These are phyloP conservation scores for Phytophthora pistaciae DNA, from an alignment of 352 stramenopile species.

Conservation along the genomic window DNA sequence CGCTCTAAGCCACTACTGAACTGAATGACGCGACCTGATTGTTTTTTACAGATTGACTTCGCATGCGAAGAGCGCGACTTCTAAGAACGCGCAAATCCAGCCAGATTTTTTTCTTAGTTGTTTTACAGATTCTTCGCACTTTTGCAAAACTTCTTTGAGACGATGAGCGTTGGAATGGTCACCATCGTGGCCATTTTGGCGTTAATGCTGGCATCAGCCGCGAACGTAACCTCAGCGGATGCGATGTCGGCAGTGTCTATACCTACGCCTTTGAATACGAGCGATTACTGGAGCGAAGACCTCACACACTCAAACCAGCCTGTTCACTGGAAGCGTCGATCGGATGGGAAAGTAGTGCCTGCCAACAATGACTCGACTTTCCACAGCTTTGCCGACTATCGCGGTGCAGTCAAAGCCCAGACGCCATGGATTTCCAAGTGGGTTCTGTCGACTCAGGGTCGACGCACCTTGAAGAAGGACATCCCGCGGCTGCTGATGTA, in stretches of 20 bases:
- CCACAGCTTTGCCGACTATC: conserved; percentile 28
- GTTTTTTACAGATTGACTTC: background rate
- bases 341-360: conserved; percentile 48
- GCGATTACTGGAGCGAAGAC: conserved; percentile 57
- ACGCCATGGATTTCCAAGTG: conserved; percentile 45
- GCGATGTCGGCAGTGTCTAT: background rate
- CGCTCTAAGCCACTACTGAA: background rate
- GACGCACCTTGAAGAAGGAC: conserved; percentile 43
- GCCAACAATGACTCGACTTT: conserved; percentile 32
- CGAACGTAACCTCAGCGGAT: background rate
- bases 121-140: background rate
- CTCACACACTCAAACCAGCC: conserved; percentile 51
- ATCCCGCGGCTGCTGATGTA: conserved; percentile 47
- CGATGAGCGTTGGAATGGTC: background rate
- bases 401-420: conserved; percentile 25
- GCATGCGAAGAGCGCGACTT: background rate
- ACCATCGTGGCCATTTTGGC: background rate
- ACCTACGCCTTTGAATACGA: conserved; percentile 20
- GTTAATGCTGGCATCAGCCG: background rate
- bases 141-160: background rate
- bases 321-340: conserved; percentile 41
- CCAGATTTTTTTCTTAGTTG: background rate
- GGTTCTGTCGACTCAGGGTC: conserved; percentile 37
- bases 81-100: background rate
- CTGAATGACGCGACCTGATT: background rate